phyloP scores from a whole-genome alignment of 192 early-diverging fungal genomes.

The Pilobolus umbonatus region DNA sequence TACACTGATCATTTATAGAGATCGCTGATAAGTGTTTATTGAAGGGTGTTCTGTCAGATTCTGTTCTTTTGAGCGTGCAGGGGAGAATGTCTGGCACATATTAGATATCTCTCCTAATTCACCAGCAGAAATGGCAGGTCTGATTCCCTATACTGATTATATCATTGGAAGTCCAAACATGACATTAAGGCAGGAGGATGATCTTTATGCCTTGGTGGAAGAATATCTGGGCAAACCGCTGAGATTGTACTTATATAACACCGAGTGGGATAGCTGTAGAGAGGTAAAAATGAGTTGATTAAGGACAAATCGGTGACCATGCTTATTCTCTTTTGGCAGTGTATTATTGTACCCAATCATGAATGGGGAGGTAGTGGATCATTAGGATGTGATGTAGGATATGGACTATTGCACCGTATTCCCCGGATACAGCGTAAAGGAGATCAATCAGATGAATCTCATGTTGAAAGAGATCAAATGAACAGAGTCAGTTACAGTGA shows the following conservation, averaged over 20 bases:
- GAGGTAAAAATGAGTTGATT: constrained; percentile 34
- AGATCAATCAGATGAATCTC: background rate
- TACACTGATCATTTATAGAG: background rate
- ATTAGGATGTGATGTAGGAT: constrained; percentile 70
- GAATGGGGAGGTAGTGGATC: constrained; percentile 68
- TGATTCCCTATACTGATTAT: constrained; percentile 64
- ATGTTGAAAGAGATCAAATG: constrained; percentile 1
- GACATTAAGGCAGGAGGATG: constrained; percentile 54
- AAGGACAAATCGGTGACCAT: background rate
- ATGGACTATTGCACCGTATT: constrained; percentile 46
- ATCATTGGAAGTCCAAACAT: constrained; percentile 65
- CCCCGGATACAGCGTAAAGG: constrained; percentile 26
- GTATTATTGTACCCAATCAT: constrained; percentile 59
- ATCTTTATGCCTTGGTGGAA: constrained; percentile 62
- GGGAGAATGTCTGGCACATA: constrained; percentile 63
- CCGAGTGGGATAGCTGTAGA: constrained; percentile 55
- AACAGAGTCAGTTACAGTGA: constrained; percentile 16
- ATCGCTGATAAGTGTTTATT: background rate
- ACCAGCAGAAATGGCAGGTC: constrained; percentile 64
- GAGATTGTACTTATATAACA: constrained; percentile 65
- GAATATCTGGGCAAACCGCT: constrained; percentile 52
- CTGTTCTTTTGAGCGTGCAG: constrained; percentile 57
- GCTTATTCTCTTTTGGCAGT: constrained; percentile 29
- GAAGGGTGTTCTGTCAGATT: constrained; percentile 53
- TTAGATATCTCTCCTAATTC: constrained; percentile 62